Evolutionary conservation across 2,329 filamentous ascomycete species (phyloP).

Genomic region (Venturia aucupariae): DNA sequence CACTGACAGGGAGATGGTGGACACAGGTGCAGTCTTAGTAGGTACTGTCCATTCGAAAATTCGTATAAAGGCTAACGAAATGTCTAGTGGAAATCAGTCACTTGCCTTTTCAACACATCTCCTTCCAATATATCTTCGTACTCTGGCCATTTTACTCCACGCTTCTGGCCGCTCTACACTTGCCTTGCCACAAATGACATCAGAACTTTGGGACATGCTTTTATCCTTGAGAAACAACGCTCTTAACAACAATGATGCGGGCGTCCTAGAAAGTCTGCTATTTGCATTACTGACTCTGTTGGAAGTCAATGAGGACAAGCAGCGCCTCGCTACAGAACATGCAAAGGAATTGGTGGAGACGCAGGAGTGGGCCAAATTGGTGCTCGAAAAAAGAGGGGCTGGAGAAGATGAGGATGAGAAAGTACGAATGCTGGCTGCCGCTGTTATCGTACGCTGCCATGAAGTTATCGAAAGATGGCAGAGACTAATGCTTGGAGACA

Average conservation of each 20-base stretch:
- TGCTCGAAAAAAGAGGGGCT: conserved; percentile 52
- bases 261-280: conserved; percentile 64
- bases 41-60: conserved; percentile 15
- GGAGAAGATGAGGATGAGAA: conserved; percentile 60
- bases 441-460: conserved; percentile 64
- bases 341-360: conserved; percentile 75
- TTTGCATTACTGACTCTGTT: conserved; percentile 72
- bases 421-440: conserved; percentile 69
- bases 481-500: conserved; percentile 63
- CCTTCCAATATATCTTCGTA: conserved; percentile 74
- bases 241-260: conserved; percentile 46
- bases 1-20: conserved; percentile 72
- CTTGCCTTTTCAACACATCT: conserved; percentile 67
- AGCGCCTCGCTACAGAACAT: conserved; percentile 62
- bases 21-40: conserved; percentile 48
- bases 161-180: conserved; percentile 73
- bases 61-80: neutral
- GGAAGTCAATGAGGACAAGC: conserved; percentile 69
- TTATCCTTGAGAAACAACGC: conserved; percentile 53
- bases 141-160: conserved; percentile 71
- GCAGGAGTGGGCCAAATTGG: conserved; percentile 69
- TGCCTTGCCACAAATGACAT: conserved; percentile 67
- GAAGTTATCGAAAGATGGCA: conserved; percentile 80
- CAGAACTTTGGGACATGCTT: conserved; percentile 76
- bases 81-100: conserved; percentile 36